phyloP scores from a whole-genome alignment of 2,329 filamentous ascomycete species.

The Aspergillus unguis region DNA sequence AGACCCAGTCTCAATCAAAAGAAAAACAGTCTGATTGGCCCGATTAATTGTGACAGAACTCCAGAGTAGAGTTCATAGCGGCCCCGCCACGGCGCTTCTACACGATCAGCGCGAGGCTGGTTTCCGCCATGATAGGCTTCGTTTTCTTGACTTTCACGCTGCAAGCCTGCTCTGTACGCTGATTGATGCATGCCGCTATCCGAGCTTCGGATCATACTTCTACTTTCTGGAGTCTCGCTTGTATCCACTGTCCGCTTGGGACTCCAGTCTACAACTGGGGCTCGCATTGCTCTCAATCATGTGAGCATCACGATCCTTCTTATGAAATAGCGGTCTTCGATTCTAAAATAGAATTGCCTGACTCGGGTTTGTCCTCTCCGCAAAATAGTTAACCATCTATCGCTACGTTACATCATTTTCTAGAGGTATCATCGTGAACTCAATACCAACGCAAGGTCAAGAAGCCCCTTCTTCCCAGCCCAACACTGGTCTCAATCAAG shows the following conservation, averaged over 20 bases:
- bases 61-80: constrained; percentile 8
- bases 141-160: neutral
- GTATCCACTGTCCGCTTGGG: neutral
- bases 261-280: neutral
- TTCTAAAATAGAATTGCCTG: neutral
- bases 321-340: neutral
- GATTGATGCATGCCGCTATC: constrained; percentile 7
- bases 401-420: constrained; percentile 4
- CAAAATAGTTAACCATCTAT: neutral
- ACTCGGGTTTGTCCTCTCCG: neutral
- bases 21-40: neutral
- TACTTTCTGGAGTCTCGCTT: neutral
- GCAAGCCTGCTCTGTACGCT: constrained; percentile 1
- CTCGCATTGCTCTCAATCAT: constrained; percentile 12
- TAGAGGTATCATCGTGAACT: constrained; percentile 9
- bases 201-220: constrained; percentile 1
- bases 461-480: neutral
- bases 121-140: constrained; percentile 7
- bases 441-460: constrained; percentile 8
- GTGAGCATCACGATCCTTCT: neutral
- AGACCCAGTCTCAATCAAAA: neutral
- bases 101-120: constrained; percentile 9
- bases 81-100: constrained; percentile 20
- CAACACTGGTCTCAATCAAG: constrained; percentile 45
- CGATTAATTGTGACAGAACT: constrained; percentile 2